These are phyloP conservation scores for Pseudotsuga menziesii DNA, from an alignment of 75 land plant species.

Conservation along the genomic window DNA sequence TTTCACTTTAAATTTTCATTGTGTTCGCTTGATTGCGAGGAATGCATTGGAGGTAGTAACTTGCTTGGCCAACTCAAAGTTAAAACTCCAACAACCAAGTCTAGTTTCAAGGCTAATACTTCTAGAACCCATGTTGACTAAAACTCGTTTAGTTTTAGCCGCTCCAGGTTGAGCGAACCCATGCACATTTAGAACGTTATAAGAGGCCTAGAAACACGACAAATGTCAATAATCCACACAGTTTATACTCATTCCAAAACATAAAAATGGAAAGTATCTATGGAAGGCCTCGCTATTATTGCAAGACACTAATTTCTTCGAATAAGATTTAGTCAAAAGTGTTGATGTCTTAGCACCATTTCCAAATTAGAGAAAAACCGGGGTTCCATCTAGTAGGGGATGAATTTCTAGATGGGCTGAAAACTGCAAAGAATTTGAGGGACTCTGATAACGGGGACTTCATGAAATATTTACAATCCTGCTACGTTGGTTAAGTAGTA, in stretches of 20 bases:
- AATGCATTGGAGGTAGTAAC: no score
- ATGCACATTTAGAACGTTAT: no score
- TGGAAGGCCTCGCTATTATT: not conserved
- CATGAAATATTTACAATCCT: conserved; percentile 6
- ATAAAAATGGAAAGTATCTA: conserved; percentile 4
- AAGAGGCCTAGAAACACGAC: not conserved
- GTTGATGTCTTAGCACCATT: not conserved
- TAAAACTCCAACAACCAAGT: no score
- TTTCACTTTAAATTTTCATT: no score
- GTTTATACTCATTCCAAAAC: not conserved
- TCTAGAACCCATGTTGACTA: no score
- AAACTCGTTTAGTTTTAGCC: not conserved
- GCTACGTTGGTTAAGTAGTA: conserved; percentile 2
- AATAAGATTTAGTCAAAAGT: conserved; percentile 1
- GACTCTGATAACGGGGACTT: not conserved
- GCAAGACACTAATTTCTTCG: conserved; percentile 6
- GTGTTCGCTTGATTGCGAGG: no score
- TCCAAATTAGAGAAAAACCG: not conserved
- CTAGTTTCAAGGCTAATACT: no score
- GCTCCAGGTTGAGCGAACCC: not conserved
- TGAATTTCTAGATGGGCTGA: not conserved
- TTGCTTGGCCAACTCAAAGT: no score
- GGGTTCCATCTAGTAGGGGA: not conserved
- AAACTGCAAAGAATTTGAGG: conserved; percentile 1
- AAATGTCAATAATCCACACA: not conserved